Percentiles rank a stretch among this genome's conserved stretches.
phyloP scores from a whole-genome alignment of 2,329 filamentous ascomycete species.

The Rutstroemia sp. region DNA sequence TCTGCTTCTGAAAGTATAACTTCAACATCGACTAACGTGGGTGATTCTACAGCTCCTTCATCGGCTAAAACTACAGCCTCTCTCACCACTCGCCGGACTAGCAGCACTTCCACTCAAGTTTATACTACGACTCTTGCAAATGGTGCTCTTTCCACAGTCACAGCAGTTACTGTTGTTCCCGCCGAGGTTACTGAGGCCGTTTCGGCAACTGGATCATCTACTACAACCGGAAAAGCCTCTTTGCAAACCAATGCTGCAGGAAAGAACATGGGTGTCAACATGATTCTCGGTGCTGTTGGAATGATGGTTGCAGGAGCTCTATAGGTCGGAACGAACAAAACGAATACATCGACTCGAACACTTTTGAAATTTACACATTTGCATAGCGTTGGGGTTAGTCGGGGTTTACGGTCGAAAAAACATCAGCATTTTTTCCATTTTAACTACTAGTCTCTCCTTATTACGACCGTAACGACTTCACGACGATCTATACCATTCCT shows the following conservation, averaged over 20 bases:
- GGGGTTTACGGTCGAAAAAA: constrained; percentile 3
- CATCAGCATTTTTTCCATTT: background rate
- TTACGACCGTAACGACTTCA: constrained; percentile 9
- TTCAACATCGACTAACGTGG: constrained; percentile 12
- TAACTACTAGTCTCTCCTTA: constrained; percentile 10
- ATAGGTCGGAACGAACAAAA: constrained; percentile 10
- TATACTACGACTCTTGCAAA: constrained; percentile 23
- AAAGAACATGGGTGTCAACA: constrained; percentile 13
- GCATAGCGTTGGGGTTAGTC: constrained; percentile 7
- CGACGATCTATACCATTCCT: constrained; percentile 6
- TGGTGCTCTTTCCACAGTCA: constrained; percentile 22
- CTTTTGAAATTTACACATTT: constrained; percentile 12
- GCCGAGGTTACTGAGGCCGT: constrained; percentile 16
- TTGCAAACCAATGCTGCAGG: constrained; percentile 20
- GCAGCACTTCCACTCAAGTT: constrained; percentile 10
- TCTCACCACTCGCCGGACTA: background rate
- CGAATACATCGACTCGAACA: background rate
- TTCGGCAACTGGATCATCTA: constrained; percentile 1
- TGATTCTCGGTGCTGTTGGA: constrained; percentile 20
- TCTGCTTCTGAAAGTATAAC: constrained; percentile 6
- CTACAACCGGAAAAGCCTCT: constrained; percentile 16
- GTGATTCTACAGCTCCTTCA: constrained; percentile 9
- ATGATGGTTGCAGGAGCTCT: constrained; percentile 16
- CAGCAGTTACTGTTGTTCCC: constrained; percentile 22
- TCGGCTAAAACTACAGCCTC: constrained; percentile 1